Base-by-base conservation (phyloP, 257 asterid genomes). In the Thymus mandschuricus region DNA sequence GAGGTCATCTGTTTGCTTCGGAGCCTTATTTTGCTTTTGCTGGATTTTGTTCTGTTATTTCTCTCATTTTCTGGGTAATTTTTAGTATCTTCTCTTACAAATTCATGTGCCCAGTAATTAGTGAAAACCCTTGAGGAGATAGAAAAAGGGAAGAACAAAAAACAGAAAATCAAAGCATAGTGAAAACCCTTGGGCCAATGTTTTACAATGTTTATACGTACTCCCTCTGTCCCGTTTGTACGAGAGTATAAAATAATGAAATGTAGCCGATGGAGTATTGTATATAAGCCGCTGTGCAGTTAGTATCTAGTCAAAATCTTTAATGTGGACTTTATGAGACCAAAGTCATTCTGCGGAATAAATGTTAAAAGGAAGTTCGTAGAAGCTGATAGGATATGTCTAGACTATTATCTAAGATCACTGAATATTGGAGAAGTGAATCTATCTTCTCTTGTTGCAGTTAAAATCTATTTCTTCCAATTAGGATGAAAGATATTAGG, bases 1-100 rank as follows among this genome's bases (percentile, higher is more conserved):
- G 77, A 87, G 91, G 94, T 85, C 30, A 28, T 61, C 54, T 41
- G 33, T 61, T 63, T 28, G 60, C 66, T 29, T 41, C 12, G 11
- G 60, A 27, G 55, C 52, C 52, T 64, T 66, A 28, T 73, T 10
- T 30, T 59, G 1, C 56, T 68, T 69, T 67, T 67, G 11, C 60
- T 54, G 45, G 8, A 41, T 50, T 48, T 33, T 9, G 10, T 66
- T 73, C 4, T 60, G 10, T 69, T 12, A 60, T 10, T 63, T 43
- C 41, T 66, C 21, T 21, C 21, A 21, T 21, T 21, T 21, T 21
- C 15, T 3, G 15, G 56, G 29, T 30, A 68, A 3, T 55, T 45
- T 62, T 3, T 38, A n/a, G 10, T 13, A 3, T 52, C 45, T 40
- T 30, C 21, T 40, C 45, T 8, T 31, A 31, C 3, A 58, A 29